Evolutionary conservation across 2,329 filamentous ascomycete genomes (phyloP), one percentile per base, ranked within the genome.

Genomic region (Fusarium sp.): DNA sequence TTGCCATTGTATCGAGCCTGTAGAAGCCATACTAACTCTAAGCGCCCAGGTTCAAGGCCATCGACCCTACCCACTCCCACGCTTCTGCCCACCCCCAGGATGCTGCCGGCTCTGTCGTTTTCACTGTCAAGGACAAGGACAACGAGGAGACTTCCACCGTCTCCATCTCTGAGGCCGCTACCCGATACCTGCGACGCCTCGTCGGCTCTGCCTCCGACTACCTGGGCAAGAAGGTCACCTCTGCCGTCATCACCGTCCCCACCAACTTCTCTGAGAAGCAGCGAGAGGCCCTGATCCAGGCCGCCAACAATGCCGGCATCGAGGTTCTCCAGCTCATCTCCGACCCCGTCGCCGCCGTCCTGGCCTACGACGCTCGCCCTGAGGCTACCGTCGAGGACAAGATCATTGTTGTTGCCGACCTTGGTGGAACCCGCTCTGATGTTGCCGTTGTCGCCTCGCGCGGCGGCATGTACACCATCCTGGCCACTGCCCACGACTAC

Each of bases 11-110:
- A n/a, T 36, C 57, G 35, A 60, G 42, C 31, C 65, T 52, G 56
- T 29, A 63, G 18, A 47, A 66, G 64, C 47, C 35, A 75, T 31
- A 66, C 77, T 78, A 70, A 76, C 66, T 66, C 42, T 22, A 63
- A 47, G 47, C 27, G 36, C 57, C 40, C 77, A 92, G 90, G 36
- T 98, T 97, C 90, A 95, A 97, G 87, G 93, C 94, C 75, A 97
- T 99, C 88, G 97, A 99, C 84, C 95, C 96, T 74, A 97, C 95
- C 63, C 94, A 97, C 83, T 95, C 93, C 89, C 96, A 98, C 84
- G 93, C 95, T 78, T 97, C 95, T 66, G 94, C 96, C 66, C 97
- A 98, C 85, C 95, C 97, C 74, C 86, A 94, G 83, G 93, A 97
- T 75, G 85, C 89, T 77, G 89, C 91, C 72, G 91, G 90, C 72